Percentiles rank a stretch among this genome's conserved stretches.
Conservation (phyloP, 495 filamentous ascomycete genomes). For the Saxispiralis lemnorum region DNA sequence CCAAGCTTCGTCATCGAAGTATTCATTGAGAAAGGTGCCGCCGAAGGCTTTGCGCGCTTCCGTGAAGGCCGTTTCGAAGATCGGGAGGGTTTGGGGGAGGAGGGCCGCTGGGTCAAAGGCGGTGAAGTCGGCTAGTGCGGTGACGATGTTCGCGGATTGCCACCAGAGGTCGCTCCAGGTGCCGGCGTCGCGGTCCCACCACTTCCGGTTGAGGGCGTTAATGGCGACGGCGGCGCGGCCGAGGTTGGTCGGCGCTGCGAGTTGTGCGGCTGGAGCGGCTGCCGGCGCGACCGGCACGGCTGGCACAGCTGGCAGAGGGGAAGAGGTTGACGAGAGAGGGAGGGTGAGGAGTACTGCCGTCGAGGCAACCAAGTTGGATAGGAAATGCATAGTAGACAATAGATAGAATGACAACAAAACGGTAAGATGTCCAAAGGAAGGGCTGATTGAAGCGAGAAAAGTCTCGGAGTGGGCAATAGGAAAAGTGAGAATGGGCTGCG, state of each 20-base stretch:
- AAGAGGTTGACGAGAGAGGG: too few relatives aligned
- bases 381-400: too few relatives aligned
- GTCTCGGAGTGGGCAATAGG: too few relatives aligned
- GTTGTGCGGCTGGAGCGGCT: too few relatives aligned
- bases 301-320: too few relatives aligned
- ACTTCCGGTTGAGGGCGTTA: slow-evolving; percentile 4
- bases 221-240: slow-evolving; percentile 2
- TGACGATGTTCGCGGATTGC: slow-evolving; percentile 57
- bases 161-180: slow-evolving; percentile 41
- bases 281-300: too few relatives aligned
- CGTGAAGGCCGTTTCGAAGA: slow-evolving; percentile 13
- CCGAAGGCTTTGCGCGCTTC: slow-evolving; percentile 3
- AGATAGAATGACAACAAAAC: too few relatives aligned
- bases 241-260: background rate
- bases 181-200: slow-evolving; percentile 17
- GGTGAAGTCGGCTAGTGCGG: slow-evolving; percentile 14
- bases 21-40: slow-evolving; percentile 17
- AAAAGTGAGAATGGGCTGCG: too few relatives aligned
- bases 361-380: too few relatives aligned
- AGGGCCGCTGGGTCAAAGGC: background rate
- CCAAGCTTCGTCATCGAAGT: slow-evolving; percentile 25
- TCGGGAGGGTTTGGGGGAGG: slow-evolving; percentile 6
- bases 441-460: too few relatives aligned
- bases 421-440: too few relatives aligned
- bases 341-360: too few relatives aligned